Evolutionary conservation across 2,329 filamentous ascomycete genomes (phyloP).

Genomic region (Trichophyton rubrum): DNA sequence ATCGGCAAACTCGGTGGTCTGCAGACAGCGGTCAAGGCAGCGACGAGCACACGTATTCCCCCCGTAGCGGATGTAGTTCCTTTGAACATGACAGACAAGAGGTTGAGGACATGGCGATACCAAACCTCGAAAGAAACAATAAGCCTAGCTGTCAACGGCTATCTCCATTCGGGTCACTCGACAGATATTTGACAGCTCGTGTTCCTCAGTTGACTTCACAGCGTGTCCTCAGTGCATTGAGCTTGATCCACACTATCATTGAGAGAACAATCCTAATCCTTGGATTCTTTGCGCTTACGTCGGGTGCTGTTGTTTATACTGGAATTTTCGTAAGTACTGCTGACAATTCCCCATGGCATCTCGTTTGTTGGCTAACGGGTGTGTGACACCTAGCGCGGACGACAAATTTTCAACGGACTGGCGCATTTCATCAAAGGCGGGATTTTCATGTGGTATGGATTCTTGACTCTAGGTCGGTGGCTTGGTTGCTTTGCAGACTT

Average conservation of each 20-base stretch:
- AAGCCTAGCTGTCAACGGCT: slow-evolving; percentile 25
- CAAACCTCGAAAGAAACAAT: slow-evolving; percentile 36
- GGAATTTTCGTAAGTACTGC: slow-evolving; percentile 64
- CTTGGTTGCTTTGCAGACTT: slow-evolving; percentile 79
- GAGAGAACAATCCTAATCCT: slow-evolving; percentile 68
- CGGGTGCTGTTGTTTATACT: slow-evolving; percentile 63
- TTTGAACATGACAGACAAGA: slow-evolving; percentile 35
- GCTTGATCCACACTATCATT: slow-evolving; percentile 51
- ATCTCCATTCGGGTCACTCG: slow-evolving; percentile 34
- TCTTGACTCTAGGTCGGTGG: slow-evolving; percentile 79
- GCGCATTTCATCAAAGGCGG: slow-evolving; percentile 92
- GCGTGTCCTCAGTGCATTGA: slow-evolving; percentile 46
- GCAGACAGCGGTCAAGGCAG: slow-evolving; percentile 65
- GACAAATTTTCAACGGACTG: slow-evolving; percentile 64
- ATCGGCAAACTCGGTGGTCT: slow-evolving; percentile 45
- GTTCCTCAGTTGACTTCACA: slow-evolving; percentile 45
- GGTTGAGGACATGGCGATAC: slow-evolving; percentile 25
- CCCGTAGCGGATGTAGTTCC: slow-evolving; percentile 44
- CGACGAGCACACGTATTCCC: slow-evolving; percentile 54
- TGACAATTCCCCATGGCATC: background rate
- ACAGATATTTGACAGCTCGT: slow-evolving; percentile 42
- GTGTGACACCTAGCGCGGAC: slow-evolving; percentile 44
- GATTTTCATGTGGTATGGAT: slow-evolving; percentile 86
- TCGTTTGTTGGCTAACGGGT: slow-evolving; percentile 8
- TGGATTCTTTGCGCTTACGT: slow-evolving; percentile 59